These are phyloP conservation scores for Liquidambar formosana DNA, from an alignment of 164 flowering plant species.

Conservation along the genomic window DNA sequence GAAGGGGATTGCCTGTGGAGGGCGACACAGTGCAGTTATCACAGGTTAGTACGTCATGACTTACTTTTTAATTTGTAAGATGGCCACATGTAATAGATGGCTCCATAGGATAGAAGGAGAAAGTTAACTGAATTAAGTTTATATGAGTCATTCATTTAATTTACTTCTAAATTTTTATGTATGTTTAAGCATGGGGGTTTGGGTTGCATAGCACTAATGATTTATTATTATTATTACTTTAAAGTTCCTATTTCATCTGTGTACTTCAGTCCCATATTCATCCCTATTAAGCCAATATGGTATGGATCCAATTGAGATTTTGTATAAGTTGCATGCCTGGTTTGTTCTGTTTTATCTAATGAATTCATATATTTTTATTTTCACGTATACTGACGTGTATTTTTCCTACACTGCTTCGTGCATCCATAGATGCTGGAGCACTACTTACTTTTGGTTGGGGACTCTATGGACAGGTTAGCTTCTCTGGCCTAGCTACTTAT, in stretches of 20 bases:
- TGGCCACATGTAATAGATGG: not conserved
- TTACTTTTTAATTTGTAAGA: constrained; percentile 7
- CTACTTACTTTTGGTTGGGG: constrained; percentile 98
- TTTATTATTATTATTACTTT: too few relatives aligned
- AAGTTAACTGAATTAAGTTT: not conserved
- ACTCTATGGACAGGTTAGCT: constrained; percentile 93
- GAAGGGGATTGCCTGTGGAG: constrained; percentile 94
- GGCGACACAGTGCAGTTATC: constrained; percentile 88
- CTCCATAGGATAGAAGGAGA: not conserved
- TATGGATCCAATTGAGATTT: too few relatives aligned
- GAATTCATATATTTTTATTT: not conserved
- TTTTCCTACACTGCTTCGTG: not conserved
- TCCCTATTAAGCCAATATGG: too few relatives aligned
- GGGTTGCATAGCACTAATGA: not conserved
- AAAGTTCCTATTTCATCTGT: too few relatives aligned
- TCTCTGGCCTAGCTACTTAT: not conserved
- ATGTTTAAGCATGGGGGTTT: not conserved
- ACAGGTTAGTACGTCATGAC: constrained; percentile 55
- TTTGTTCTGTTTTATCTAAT: not conserved
- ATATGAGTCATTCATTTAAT: too few relatives aligned
- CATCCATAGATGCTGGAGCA: constrained; percentile 83
- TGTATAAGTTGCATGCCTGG: not conserved
- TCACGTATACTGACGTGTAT: not conserved
- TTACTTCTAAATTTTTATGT: too few relatives aligned
- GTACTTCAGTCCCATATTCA: too few relatives aligned